A percentile compares a stretch with the other conserved stretches of the same genome.
Conservation (phyloP, 2,329 filamentous ascomycete genomes). For the Stagonosporopsis tanaceti region DNA sequence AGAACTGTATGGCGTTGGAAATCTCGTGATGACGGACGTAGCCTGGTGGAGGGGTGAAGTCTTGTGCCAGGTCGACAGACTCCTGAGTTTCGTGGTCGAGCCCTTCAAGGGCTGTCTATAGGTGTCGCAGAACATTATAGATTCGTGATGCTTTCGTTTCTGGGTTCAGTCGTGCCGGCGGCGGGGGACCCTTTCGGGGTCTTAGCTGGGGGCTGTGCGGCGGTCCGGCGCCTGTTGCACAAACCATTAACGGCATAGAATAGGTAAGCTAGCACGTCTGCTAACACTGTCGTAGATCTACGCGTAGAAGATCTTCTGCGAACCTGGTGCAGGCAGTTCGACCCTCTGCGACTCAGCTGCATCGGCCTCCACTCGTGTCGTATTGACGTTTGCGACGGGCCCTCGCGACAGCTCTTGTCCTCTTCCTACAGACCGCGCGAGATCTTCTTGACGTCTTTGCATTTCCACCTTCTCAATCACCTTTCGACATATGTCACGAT, state of each 20-base stretch:
- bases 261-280: not conserved
- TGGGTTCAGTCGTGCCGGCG: not conserved
- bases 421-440: constrained; percentile 28
- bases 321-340: constrained; percentile 17
- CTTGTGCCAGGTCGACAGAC: not conserved
- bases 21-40: not conserved
- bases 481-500: constrained; percentile 44
- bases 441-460: constrained; percentile 27
- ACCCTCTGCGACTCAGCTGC: constrained; percentile 23
- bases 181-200: too few relatives aligned
- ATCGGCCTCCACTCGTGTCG: constrained; percentile 18
- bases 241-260: not conserved
- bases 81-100: not conserved
- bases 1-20: not conserved
- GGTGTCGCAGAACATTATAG: not conserved
- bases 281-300: not conserved
- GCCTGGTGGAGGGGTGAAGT: not conserved
- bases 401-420: constrained; percentile 18
- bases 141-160: not conserved
- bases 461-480: constrained; percentile 45
- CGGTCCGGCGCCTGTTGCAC: not conserved
- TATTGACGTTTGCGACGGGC: not conserved
- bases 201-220: not conserved
- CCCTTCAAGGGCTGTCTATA: not conserved
- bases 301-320: constrained; percentile 36